Evolutionary conservation across 2,329 filamentous ascomycete genomes (phyloP).

Genomic region (Ophiostoma ulmi): DNA sequence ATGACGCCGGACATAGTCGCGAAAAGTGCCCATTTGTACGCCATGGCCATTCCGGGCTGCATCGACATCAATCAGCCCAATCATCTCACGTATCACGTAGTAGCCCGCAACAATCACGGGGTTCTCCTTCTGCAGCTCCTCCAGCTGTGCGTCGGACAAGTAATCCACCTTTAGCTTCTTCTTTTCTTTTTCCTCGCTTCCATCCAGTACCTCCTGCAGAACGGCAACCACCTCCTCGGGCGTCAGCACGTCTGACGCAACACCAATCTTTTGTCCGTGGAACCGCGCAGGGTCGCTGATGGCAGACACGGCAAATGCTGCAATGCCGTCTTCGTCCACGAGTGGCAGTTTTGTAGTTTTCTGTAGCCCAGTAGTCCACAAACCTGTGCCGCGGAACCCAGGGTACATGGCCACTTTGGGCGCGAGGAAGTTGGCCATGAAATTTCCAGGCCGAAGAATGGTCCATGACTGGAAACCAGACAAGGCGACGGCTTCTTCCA

Average conservation of each 20-base stretch:
- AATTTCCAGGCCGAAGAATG: constrained; percentile 46
- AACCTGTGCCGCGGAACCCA: constrained; percentile 37
- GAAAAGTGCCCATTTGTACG: neutral
- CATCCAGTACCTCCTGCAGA: neutral
- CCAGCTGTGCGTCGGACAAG: constrained; percentile 2
- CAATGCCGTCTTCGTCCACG: constrained; percentile 32
- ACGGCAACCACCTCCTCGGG: neutral
- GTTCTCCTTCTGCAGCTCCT: neutral
- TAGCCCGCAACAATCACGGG: constrained; percentile 15
- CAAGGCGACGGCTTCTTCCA: neutral
- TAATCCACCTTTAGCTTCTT: neutral
- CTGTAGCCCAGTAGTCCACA: constrained; percentile 41
- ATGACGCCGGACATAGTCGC: neutral
- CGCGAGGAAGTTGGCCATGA: constrained; percentile 47
- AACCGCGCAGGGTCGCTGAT: constrained; percentile 29
- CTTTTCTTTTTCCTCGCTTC: neutral
- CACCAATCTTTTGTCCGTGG: neutral
- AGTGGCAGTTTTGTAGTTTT: constrained; percentile 33
- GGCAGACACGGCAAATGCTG: constrained; percentile 41
- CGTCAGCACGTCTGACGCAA: constrained; percentile 17
- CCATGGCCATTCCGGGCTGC: neutral
- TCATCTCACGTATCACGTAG: constrained; percentile 10
- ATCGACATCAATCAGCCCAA: constrained; percentile 9
- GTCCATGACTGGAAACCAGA: constrained; percentile 43
- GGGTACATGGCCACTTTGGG: constrained; percentile 41